phyloP scores from a whole-genome alignment of 176 grass and related monocot genomes.

The Rhynchospora pubera region DNA sequence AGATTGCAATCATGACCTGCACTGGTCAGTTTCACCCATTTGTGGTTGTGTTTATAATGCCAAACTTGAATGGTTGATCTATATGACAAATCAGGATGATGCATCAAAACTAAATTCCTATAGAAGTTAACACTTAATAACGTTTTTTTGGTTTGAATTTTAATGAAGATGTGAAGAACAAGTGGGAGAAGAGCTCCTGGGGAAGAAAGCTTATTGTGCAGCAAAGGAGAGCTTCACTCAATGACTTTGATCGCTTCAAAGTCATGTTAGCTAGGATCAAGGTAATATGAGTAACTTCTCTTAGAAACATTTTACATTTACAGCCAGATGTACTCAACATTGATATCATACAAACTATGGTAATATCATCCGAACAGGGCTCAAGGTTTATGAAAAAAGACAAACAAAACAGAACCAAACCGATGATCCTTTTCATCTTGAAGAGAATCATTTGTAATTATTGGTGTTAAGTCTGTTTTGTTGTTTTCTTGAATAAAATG shows the following conservation, averaged over 20 bases:
- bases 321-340: background rate
- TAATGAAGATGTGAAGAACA: slow-evolving; percentile 67
- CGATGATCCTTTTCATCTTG: background rate
- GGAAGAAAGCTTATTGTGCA: slow-evolving; percentile 95
- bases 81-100: background rate
- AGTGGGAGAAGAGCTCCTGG: slow-evolving; percentile 97
- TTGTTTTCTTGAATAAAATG: background rate
- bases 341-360: background rate
- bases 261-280: slow-evolving; percentile 90
- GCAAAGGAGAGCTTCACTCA: slow-evolving; percentile 83
- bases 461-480: background rate
- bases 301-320: background rate
- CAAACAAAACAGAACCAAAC: background rate
- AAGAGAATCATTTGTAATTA: background rate
- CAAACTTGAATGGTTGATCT: background rate
- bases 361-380: background rate
- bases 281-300: slow-evolving; percentile 22
- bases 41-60: background rate
- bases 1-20: background rate
- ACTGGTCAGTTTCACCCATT: background rate
- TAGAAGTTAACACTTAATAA: background rate
- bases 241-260: slow-evolving; percentile 95
- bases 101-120: background rate
- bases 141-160: background rate
- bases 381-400: background rate